Evolutionary conservation across 2,329 filamentous ascomycete genomes (phyloP).

Genomic region (Capronia coronata): DNA sequence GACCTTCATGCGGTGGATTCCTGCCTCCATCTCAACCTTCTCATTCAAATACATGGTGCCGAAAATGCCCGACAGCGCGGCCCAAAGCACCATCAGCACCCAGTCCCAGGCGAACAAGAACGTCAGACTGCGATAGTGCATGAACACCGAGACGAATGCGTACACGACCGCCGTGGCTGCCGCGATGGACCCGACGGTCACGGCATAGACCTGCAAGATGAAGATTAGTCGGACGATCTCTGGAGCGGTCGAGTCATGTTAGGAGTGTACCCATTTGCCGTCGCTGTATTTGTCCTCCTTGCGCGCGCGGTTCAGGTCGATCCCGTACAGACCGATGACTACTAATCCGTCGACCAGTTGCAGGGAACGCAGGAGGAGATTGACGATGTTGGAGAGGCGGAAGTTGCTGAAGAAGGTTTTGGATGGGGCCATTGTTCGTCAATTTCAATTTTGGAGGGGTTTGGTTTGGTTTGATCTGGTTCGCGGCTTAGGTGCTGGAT

Average conservation of each 20-base stretch:
- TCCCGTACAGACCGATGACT: slow-evolving; percentile 71
- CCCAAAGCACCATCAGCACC: slow-evolving; percentile 70
- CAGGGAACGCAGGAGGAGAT: slow-evolving; percentile 58
- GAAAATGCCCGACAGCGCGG: slow-evolving; percentile 76
- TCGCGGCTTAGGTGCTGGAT: too few species aligned
- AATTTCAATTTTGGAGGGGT: background rate
- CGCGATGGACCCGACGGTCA: slow-evolving; percentile 60
- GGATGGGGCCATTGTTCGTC: background rate
- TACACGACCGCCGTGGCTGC: slow-evolving; percentile 61
- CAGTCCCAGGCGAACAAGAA: slow-evolving; percentile 59
- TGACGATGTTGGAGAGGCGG: slow-evolving; percentile 16
- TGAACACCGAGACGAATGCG: slow-evolving; percentile 53
- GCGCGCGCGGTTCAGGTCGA: slow-evolving; percentile 55
- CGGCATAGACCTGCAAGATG: slow-evolving; percentile 57
- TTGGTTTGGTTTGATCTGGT: too few species aligned
- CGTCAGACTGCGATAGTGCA: slow-evolving; percentile 34
- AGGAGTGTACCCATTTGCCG: slow-evolving; percentile 60
- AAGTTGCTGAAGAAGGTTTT: slow-evolving; percentile 7
- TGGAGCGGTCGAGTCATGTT: slow-evolving; percentile 3
- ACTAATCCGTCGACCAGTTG: slow-evolving; percentile 71
- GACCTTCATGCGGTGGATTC: slow-evolving; percentile 71
- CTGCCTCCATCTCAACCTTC: slow-evolving; percentile 56
- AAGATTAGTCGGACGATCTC: slow-evolving; percentile 10
- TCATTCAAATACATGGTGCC: slow-evolving; percentile 71
- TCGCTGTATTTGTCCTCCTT: slow-evolving; percentile 49